These are phyloP conservation scores for Stagonosporopsis tanaceti DNA, from an alignment of 2,329 filamentous ascomycete genomes.

Conservation along the genomic window DNA sequence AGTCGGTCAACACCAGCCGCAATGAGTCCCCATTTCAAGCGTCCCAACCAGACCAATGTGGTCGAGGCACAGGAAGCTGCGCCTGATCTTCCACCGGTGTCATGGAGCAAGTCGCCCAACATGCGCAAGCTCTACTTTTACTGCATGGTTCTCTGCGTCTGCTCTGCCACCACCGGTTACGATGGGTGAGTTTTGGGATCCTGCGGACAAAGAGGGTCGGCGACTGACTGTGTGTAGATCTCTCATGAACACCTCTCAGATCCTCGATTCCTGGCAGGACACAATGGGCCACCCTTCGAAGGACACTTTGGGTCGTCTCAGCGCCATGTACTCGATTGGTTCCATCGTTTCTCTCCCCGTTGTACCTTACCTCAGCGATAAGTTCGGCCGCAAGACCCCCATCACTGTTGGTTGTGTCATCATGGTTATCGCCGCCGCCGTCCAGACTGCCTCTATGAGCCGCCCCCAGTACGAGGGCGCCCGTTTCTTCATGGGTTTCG, in stretches of 20 bases:
- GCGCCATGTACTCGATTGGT: conserved; percentile 49
- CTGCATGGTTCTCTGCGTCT: conserved; percentile 57
- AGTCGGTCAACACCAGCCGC: conserved; percentile 17
- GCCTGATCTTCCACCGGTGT: conserved; percentile 19
- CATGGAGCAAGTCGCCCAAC: conserved; percentile 18
- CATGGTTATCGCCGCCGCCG: conserved; percentile 50
- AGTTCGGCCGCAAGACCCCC: conserved; percentile 47
- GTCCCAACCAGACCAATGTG: conserved; percentile 20
- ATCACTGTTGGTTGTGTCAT: conserved; percentile 50
- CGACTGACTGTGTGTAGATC: conserved; percentile 12
- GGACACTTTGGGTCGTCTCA: conserved; percentile 50
- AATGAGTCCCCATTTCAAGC: conserved; percentile 24
- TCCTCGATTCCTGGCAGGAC: conserved; percentile 41
- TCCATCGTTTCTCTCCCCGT: conserved; percentile 39
- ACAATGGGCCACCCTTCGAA: conserved; percentile 44
- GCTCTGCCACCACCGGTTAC: conserved; percentile 62
- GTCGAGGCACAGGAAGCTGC: conserved; percentile 27
- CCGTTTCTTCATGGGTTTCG: conserved; percentile 69
- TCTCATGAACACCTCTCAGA: conserved; percentile 32
- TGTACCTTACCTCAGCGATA: conserved; percentile 44
- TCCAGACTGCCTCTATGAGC: conserved; percentile 21
- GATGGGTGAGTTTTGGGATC: conserved; percentile 53
- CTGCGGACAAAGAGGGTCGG: neutral
- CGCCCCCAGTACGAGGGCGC: conserved; percentile 60
- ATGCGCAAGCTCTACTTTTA: conserved; percentile 63